Evolutionary conservation across 2,329 filamentous ascomycete genomes (phyloP).

Genomic region (Decorospora gaudefroyi): DNA sequence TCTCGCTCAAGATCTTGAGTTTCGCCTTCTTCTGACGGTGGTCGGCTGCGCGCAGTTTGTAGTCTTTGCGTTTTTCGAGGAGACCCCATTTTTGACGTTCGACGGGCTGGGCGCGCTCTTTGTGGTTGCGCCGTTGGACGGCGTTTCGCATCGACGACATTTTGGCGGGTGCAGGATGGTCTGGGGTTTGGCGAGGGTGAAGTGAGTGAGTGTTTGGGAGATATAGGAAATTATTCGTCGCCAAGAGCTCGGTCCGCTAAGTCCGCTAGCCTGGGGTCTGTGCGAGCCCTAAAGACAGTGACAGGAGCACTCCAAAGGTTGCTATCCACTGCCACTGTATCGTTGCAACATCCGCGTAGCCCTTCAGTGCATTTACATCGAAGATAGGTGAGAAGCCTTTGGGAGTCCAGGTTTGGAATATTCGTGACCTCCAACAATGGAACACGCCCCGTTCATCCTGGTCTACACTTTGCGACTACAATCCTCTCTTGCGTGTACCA

Average conservation of each 20-base stretch:
- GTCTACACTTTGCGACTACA: no score
- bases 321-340: no score
- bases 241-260: conserved; percentile 4
- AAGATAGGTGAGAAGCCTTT: no score
- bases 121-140: conserved; percentile 76
- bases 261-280: not conserved
- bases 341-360: no score
- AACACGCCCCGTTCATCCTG: no score
- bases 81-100: conserved; percentile 86
- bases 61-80: conserved; percentile 92
- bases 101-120: conserved; percentile 83
- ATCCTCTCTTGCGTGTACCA: no score
- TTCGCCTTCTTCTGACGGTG: conserved; percentile 66
- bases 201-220: not conserved
- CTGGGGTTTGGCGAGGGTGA: not conserved
- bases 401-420: no score
- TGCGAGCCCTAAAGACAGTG: not conserved
- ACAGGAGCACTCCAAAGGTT: no score
- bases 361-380: no score
- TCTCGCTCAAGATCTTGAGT: conserved; percentile 62
- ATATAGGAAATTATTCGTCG: conserved; percentile 2
- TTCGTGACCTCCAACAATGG: no score
- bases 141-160: conserved; percentile 47
- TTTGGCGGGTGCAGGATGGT: conserved; percentile 6
- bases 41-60: conserved; percentile 66